phyloP scores from a whole-genome alignment of 2,329 filamentous ascomycete genomes.

The Calonectria multiphialidica region DNA sequence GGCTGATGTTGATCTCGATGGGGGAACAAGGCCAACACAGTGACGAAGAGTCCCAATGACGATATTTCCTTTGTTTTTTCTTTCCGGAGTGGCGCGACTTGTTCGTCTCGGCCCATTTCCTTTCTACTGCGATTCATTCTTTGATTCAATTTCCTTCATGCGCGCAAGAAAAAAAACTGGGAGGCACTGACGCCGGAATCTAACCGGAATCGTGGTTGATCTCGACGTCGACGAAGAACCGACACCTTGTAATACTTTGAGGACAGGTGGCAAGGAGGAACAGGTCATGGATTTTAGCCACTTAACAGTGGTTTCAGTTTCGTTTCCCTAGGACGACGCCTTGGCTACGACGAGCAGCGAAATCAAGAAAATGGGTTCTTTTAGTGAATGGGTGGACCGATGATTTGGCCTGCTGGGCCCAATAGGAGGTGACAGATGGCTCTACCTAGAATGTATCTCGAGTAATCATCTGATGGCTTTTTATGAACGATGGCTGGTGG shows the following conservation, averaged over 20 bases:
- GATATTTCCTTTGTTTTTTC: slow-evolving; percentile 22
- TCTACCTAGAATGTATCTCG: slow-evolving; percentile 48
- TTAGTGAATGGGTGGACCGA: slow-evolving; percentile 31
- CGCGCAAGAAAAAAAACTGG: slow-evolving; percentile 45
- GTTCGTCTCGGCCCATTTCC: slow-evolving; percentile 21
- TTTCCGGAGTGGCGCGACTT: slow-evolving; percentile 13
- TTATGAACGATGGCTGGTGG: slow-evolving; percentile 41
- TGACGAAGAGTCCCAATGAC: slow-evolving; percentile 22
- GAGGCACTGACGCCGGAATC: slow-evolving; percentile 37
- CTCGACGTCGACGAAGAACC: slow-evolving; percentile 37
- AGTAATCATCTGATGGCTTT: slow-evolving; percentile 46
- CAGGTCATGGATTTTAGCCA: slow-evolving; percentile 32
- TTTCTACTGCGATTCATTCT: slow-evolving; percentile 39
- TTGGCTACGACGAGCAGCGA: slow-evolving; percentile 31
- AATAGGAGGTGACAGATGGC: slow-evolving; percentile 34
- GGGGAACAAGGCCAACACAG: slow-evolving; percentile 14
- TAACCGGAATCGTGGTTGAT: slow-evolving; percentile 35
- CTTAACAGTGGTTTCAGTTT: slow-evolving; percentile 28
- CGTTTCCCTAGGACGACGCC: slow-evolving; percentile 24
- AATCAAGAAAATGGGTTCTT: slow-evolving; percentile 33
- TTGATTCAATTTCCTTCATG: slow-evolving; percentile 32
- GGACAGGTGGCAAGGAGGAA: slow-evolving; percentile 31
- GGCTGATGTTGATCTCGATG: slow-evolving; percentile 22
- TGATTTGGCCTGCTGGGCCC: slow-evolving; percentile 28
- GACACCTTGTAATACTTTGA: slow-evolving; percentile 38